Base-by-base conservation (phyloP, 1,284 basidiomycete species). In the Sporisorium iseilematis-ciliati region DNA sequence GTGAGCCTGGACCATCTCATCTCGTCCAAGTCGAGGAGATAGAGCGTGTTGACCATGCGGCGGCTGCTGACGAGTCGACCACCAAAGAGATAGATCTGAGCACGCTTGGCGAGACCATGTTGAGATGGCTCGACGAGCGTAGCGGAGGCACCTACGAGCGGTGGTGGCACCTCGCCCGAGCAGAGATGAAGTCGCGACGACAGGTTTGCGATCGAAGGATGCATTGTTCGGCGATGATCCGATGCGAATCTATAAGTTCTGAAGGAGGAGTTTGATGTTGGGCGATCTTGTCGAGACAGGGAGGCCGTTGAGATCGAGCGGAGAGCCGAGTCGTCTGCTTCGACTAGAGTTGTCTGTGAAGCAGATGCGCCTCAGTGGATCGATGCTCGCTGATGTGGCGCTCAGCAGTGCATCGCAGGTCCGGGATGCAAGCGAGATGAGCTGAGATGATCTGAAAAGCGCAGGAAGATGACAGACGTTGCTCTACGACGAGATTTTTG, bases 1-100 rank as follows among this genome's bases (percentile, higher is more conserved):
- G 26, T 56, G 25, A 72, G 49, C 48, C 62, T 62, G 29, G 54
- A 57, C 81, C 81, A 83, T 25, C 35, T 57, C 58, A 83, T 68
- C 42, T 75, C 61, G 41, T 71, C 70, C 23, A 83, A 69, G 35
- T 82, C 75, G 31, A 83, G 73, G 20, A 64, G 23, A 57, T 80
- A 83, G 43, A 83, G 75, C 41, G 77, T 72, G 64, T 74, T 77
- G 57, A 77, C 72, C 80, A 83, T 81, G 18, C 76, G 59, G 33
- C 80, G 70, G 45, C 76, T 83, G 45, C 71, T 78, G 62, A 80
- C 81, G 26, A 83, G 73, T 20, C 81, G 77, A 25, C 81, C 81
- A 4, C 80, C 81, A 33, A 83, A 83, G 41, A 83, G 70, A 54
- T 82, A 82, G 49, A 81, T 29, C 29, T 70, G 51, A 2, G 75